These are phyloP conservation scores for Dalechampia spathulata DNA, from an alignment of 441 rosid species.

Conservation along the genomic window DNA sequence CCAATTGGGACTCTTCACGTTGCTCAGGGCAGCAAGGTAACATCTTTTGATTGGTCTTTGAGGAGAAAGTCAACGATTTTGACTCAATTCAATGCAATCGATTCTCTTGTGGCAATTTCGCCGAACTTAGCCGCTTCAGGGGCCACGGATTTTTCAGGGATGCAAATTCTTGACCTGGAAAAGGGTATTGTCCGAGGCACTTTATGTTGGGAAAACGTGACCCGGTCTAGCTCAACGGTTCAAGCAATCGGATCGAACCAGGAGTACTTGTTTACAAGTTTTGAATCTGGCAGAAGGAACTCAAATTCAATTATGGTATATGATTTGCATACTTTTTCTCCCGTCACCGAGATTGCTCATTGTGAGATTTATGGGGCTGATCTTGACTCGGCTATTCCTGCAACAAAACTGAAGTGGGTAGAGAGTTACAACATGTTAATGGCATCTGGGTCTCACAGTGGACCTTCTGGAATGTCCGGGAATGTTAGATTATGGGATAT, in stretches of 20 bases:
- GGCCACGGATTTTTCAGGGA: constrained; percentile 80
- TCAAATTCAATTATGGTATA: constrained; percentile 79
- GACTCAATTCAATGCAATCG: constrained; percentile 74
- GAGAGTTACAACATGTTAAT: constrained; percentile 47
- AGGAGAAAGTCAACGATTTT: constrained; percentile 56
- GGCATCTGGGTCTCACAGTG: constrained; percentile 85
- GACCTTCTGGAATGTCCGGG: constrained; percentile 67
- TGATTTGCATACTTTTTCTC: constrained; percentile 48
- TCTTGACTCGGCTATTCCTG: constrained; percentile 71
- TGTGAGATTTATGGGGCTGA: constrained; percentile 66
- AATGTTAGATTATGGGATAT: constrained; percentile 72
- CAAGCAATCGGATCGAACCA: constrained; percentile 68
- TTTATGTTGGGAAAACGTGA: constrained; percentile 60
- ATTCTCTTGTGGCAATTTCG: constrained; percentile 60
- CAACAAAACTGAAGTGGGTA: constrained; percentile 73
- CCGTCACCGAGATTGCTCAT: constrained; percentile 64
- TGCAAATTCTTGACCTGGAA: constrained; percentile 69
- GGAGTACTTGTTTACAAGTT: constrained; percentile 59
- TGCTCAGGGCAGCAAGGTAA: constrained; percentile 81
- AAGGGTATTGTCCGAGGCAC: constrained; percentile 47
- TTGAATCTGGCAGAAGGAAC: constrained; percentile 80
- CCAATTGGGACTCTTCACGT: constrained; percentile 62
- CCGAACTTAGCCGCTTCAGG: constrained; percentile 60
- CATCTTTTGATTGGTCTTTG: constrained; percentile 82
- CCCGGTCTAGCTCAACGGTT: constrained; percentile 66